These are phyloP conservation scores for Apiotrichum laibachii DNA, from an alignment of 1,284 basidiomycete genomes.

Conservation along the genomic window DNA sequence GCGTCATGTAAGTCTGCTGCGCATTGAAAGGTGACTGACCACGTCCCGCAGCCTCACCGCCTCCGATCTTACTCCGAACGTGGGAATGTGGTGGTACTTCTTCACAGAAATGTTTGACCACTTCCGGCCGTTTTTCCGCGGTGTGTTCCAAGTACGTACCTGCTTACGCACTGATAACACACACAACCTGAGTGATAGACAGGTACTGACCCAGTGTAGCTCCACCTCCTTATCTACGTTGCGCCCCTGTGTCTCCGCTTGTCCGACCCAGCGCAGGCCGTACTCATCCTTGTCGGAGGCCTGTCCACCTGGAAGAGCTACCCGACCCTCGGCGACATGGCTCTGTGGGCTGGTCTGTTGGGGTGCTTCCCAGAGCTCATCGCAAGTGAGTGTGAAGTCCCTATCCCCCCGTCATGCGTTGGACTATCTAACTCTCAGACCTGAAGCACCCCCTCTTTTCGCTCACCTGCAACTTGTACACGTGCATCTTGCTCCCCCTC, in stretches of 20 bases:
- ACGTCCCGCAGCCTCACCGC: conserved; percentile 59
- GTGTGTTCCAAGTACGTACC: conserved; percentile 77
- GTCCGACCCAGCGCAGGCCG: conserved; percentile 79
- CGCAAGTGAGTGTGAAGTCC: conserved; percentile 59
- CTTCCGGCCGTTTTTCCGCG: conserved; percentile 90
- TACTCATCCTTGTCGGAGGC: conserved; percentile 73
- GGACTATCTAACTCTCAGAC: conserved; percentile 57
- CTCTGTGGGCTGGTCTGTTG: conserved; percentile 77
- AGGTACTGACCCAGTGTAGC: conserved; percentile 50
- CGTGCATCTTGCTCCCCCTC: conserved; percentile 79
- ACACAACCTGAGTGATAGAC: too few relatives aligned
- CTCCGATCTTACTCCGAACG: conserved; percentile 86
- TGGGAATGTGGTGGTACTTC: conserved; percentile 98
- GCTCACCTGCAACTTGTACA: conserved; percentile 76
- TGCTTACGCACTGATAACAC: conserved; percentile 8
- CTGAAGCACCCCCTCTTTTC: conserved; percentile 84
- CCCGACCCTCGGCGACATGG: conserved; percentile 82
- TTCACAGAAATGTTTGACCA: conserved; percentile 99
- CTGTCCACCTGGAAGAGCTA: conserved; percentile 87
- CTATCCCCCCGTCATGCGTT: neutral
- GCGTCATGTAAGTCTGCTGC: conserved; percentile 64
- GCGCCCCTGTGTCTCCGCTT: conserved; percentile 84
- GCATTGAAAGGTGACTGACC: neutral
- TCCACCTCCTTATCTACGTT: conserved; percentile 81
- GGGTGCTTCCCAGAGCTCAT: conserved; percentile 79